These are phyloP conservation scores for Globisporangium recalcitrans DNA, from an alignment of 352 stramenopile genomes.

Conservation along the genomic window DNA sequence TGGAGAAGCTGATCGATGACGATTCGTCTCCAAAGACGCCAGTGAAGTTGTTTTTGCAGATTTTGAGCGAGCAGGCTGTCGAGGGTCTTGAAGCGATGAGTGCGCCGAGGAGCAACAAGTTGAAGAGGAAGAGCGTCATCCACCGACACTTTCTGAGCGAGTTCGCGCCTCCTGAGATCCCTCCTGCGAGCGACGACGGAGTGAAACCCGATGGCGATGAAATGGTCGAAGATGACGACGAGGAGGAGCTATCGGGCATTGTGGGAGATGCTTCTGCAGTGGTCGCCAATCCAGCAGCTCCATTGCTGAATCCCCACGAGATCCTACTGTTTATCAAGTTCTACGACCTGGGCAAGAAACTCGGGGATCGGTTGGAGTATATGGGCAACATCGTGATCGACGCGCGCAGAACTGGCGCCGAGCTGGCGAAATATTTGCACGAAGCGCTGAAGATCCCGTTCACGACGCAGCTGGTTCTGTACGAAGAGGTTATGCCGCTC, in stretches of 20 bases:
- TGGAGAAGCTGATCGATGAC: slow-evolving; percentile 70
- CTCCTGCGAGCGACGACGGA: slow-evolving; percentile 18
- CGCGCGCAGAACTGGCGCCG: slow-evolving; percentile 45
- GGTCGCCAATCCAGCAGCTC: slow-evolving; percentile 8
- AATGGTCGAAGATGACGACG: slow-evolving; percentile 9
- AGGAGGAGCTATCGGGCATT: slow-evolving; percentile 10
- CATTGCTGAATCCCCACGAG: slow-evolving; percentile 30
- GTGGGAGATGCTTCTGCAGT: slow-evolving; percentile 1
- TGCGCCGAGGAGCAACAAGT: not conserved
- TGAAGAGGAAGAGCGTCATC: slow-evolving; percentile 18
- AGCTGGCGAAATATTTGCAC: slow-evolving; percentile 45
- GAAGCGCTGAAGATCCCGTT: slow-evolving; percentile 47
- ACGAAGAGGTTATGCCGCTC: slow-evolving; percentile 71
- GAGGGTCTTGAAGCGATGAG: slow-evolving; percentile 1
- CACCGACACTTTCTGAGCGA: slow-evolving; percentile 57
- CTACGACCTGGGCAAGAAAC: slow-evolving; percentile 59
- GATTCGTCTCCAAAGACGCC: slow-evolving; percentile 59
- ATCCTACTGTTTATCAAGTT: slow-evolving; percentile 85
- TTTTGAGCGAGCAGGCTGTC: slow-evolving; percentile 26
- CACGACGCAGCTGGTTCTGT: slow-evolving; percentile 53
- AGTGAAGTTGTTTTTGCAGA: slow-evolving; percentile 74
- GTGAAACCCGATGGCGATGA: not conserved
- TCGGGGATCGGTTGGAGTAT: slow-evolving; percentile 69
- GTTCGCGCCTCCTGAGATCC: slow-evolving; percentile 37
- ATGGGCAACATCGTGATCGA: slow-evolving; percentile 76